phyloP scores from a whole-genome alignment of 2,329 filamentous ascomycete genomes.

The Stemphylium vesicarium region DNA sequence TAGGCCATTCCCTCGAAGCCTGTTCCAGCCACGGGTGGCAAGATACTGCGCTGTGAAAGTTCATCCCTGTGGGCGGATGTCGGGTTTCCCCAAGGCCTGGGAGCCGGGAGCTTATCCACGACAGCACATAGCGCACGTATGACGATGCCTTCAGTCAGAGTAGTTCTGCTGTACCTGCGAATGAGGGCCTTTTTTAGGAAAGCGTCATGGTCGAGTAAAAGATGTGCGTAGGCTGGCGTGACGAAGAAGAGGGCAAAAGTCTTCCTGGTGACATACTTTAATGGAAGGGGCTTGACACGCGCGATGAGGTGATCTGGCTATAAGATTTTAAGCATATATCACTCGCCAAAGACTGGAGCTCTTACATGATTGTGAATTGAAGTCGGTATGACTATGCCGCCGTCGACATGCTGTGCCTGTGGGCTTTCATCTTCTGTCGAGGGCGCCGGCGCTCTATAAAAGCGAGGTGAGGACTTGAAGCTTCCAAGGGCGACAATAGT shows the following conservation, averaged over 20 bases:
- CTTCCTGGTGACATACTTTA: neutral
- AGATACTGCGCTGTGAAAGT: neutral
- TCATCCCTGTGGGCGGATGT: constrained; percentile 5
- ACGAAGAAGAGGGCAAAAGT: constrained; percentile 40
- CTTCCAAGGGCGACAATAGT: constrained; percentile 13
- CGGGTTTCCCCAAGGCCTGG: constrained; percentile 9
- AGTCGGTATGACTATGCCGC: constrained; percentile 38
- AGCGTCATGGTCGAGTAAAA: constrained; percentile 32
- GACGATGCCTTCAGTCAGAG: neutral
- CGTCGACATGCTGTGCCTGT: constrained; percentile 12
- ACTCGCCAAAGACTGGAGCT: neutral
- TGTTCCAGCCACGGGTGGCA: constrained; percentile 25
- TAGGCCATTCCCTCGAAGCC: constrained; percentile 47
- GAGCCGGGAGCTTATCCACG: constrained; percentile 45
- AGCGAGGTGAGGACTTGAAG: constrained; percentile 15
- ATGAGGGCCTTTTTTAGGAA: constrained; percentile 38
- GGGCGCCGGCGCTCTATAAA: constrained; percentile 1
- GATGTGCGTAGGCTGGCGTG: constrained; percentile 42
- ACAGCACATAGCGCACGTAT: constrained; percentile 44
- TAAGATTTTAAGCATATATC: constrained; percentile 15
- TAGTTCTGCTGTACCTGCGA: constrained; percentile 17
- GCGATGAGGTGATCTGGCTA: constrained; percentile 32
- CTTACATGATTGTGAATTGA: constrained; percentile 31
- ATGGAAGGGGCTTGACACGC: constrained; percentile 28
- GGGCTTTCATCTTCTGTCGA: neutral